Percentiles rank a stretch among this genome's conserved stretches.
Evolutionary conservation across 495 filamentous ascomycete species (phyloP).

Genomic region (Aspergillus taichungensis): DNA sequence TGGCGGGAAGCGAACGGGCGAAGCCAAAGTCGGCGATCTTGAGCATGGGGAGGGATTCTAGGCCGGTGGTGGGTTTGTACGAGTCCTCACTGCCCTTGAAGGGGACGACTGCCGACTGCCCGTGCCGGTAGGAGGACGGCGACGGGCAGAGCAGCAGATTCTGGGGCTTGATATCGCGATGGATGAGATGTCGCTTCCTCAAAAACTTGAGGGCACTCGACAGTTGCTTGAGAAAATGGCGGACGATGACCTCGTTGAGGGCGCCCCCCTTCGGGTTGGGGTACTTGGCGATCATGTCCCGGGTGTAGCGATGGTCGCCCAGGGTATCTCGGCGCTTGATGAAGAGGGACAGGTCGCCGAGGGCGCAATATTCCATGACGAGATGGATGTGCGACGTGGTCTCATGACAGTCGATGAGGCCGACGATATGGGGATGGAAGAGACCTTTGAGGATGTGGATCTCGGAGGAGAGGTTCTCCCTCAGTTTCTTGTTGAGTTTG

Average conservation of each 20-base stretch:
- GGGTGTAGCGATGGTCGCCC: conserved; percentile 62
- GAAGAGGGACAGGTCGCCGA: conserved; percentile 87
- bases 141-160: conserved; percentile 89
- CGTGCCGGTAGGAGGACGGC: conserved; percentile 49
- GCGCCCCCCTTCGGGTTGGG: conserved; percentile 72
- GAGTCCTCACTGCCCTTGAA: conserved; percentile 64
- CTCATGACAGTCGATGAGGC: conserved; percentile 87
- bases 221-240: conserved; percentile 94
- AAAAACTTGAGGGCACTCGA: conserved; percentile 87
- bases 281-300: conserved; percentile 84
- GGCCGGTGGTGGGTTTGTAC: conserved; percentile 67
- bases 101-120: conserved; percentile 41
- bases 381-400: conserved; percentile 82
- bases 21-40: conserved; percentile 99
- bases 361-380: conserved; percentile 96
- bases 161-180: conserved; percentile 96
- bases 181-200: conserved; percentile 74
- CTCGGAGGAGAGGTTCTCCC: conserved; percentile 90
- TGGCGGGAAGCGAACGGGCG: conserved; percentile 78
- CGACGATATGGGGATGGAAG: conserved; percentile 94
- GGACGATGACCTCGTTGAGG: conserved; percentile 84
- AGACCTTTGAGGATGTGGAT: conserved; percentile 88
- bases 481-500: conserved; percentile 89
- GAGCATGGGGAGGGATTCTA: conserved; percentile 85
- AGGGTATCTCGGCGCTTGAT: conserved; percentile 87